Evolutionary conservation across 192 early-diverging fungal genomes (phyloP).

Genomic region (Lunasporangiospora selenospora): DNA sequence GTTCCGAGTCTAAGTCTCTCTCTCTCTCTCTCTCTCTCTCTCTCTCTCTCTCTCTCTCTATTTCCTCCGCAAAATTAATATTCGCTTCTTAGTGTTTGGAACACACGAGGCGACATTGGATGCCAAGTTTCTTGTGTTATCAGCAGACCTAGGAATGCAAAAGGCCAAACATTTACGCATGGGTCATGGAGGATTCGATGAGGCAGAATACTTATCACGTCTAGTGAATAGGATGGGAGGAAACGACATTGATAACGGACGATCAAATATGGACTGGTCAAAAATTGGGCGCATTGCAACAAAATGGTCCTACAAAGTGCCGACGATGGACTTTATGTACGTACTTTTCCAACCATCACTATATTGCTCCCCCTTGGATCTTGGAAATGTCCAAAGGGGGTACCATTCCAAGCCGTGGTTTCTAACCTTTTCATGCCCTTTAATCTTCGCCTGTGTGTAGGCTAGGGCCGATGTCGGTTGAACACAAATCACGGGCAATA

Average conservation of each 20-base stretch:
- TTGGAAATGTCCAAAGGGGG: too few relatives aligned
- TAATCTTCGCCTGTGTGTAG: slow-evolving; percentile 35
- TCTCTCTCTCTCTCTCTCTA: not conserved
- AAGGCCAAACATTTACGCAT: slow-evolving; percentile 80
- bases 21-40: not conserved
- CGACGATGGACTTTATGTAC: slow-evolving; percentile 82
- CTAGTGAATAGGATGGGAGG: slow-evolving; percentile 60
- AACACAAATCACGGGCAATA: slow-evolving; percentile 57
- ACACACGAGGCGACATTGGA: slow-evolving; percentile 91
- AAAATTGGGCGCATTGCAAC: slow-evolving; percentile 60
- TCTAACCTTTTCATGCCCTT: too few relatives aligned
- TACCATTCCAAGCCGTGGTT: too few relatives aligned
- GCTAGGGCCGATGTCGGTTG: slow-evolving; percentile 73
- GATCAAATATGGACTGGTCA: slow-evolving; percentile 62
- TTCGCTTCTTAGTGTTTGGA: slow-evolving; percentile 63
- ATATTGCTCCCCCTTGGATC: not conserved
- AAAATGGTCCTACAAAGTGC: slow-evolving; percentile 60
- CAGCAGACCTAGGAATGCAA: slow-evolving; percentile 77
- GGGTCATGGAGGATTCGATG: slow-evolving; percentile 76
- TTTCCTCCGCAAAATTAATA: not conserved
- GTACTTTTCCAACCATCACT: slow-evolving; percentile 13
- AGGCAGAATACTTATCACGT: slow-evolving; percentile 78
- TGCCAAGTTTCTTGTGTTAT: slow-evolving; percentile 78
- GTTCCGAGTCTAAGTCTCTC: not conserved
- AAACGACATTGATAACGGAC: slow-evolving; percentile 57